Evolutionary conservation across 2,329 filamentous ascomycete species (phyloP).

Genomic region (Arthroderma sp.): DNA sequence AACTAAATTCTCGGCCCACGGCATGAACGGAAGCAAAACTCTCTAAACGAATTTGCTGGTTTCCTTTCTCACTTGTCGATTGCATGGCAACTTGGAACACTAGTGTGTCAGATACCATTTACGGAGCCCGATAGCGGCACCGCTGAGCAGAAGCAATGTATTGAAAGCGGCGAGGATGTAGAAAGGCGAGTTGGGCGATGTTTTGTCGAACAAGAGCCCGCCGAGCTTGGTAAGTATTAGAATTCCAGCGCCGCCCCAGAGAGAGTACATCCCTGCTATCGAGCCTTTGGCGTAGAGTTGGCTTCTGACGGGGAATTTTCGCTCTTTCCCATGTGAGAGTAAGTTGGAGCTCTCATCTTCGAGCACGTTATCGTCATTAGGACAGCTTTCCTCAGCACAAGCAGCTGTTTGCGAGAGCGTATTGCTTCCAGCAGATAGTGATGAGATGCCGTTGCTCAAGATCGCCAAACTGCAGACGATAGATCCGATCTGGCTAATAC

Average conservation of each 20-base stretch:
- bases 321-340: constrained; percentile 10
- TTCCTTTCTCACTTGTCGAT: no score
- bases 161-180: constrained; percentile 92
- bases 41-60: no score
- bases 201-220: constrained; percentile 68
- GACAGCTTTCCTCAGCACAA: not conserved
- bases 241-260: constrained; percentile 82
- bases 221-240: constrained; percentile 83
- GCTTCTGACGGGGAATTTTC: constrained; percentile 12
- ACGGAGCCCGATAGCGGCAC: constrained; percentile 13
- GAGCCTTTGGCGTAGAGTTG: constrained; percentile 67
- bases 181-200: constrained; percentile 67
- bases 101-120: no score
- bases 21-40: no score
- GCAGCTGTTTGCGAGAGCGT: constrained; percentile 6
- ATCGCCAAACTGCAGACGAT: constrained; percentile 93
- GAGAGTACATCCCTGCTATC: constrained; percentile 86
- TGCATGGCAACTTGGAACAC: no score
- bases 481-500: constrained; percentile 86
- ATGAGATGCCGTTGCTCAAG: constrained; percentile 68
- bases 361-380: not conserved
- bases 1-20: no score
- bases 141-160: constrained; percentile 45
- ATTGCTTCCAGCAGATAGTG: no score
- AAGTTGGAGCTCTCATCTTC: constrained; percentile 20